Percentiles rank a stretch among this genome's conserved stretches.
These are phyloP conservation scores for Gymnopus androsaceus DNA, from an alignment of 1,284 basidiomycete genomes.

Conservation along the genomic window DNA sequence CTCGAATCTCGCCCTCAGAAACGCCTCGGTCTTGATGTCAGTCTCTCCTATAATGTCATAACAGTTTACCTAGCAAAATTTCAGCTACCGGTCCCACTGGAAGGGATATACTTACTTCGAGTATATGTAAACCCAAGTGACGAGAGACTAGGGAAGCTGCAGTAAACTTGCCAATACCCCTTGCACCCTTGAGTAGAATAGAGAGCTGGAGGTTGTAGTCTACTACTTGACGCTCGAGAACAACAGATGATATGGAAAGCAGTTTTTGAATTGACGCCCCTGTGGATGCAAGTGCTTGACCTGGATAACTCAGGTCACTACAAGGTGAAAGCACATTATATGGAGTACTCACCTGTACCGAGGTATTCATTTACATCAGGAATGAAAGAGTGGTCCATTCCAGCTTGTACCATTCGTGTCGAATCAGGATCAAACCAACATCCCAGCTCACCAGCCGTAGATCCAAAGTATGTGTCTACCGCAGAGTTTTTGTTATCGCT, in stretches of 20 bases:
- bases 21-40: constrained; percentile 77
- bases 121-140: constrained; percentile 72
- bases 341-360: constrained; percentile 43
- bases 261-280: constrained; percentile 46
- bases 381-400: constrained; percentile 70
- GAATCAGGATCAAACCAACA: constrained; percentile 79
- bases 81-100: neutral
- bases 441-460: constrained; percentile 72
- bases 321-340: neutral
- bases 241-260: constrained; percentile 54
- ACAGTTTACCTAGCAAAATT: constrained; percentile 70
- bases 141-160: constrained; percentile 59
- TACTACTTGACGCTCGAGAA: constrained; percentile 53
- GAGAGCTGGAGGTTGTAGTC: constrained; percentile 65
- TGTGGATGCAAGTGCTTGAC: constrained; percentile 22
- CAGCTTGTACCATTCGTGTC: constrained; percentile 81
- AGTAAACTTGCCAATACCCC: constrained; percentile 78
- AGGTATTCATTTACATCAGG: constrained; percentile 64
- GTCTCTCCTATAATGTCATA: constrained; percentile 85
- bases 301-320: neutral
- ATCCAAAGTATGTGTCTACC: constrained; percentile 50
- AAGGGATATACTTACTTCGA: constrained; percentile 60
- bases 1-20: constrained; percentile 77
- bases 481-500: constrained; percentile 29
- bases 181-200: constrained; percentile 73